A percentile compares a stretch with the other conserved stretches of the same genome.
Evolutionary conservation across 2,329 filamentous ascomycete species (phyloP).

Genomic region (Alternaria incomplexa): DNA sequence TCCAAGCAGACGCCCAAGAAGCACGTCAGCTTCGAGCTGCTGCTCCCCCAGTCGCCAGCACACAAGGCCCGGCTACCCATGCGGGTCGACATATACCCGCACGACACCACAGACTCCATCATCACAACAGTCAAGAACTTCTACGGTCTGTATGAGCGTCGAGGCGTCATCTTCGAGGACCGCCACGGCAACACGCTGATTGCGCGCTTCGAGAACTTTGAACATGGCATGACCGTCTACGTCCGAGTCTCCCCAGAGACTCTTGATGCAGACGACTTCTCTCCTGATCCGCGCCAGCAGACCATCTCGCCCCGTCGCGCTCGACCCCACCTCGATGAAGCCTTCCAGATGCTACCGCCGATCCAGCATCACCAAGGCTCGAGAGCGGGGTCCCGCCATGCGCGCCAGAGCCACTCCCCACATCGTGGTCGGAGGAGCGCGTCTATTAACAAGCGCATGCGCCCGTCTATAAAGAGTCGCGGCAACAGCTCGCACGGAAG

Average conservation of each 20-base stretch:
- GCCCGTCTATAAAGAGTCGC: slow-evolving; percentile 71
- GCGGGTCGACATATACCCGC: slow-evolving; percentile 88
- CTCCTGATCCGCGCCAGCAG: slow-evolving; percentile 55
- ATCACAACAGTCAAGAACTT: slow-evolving; percentile 99
- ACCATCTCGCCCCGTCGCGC: slow-evolving; percentile 59
- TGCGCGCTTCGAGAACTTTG: slow-evolving; percentile 94
- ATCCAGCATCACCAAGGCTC: slow-evolving; percentile 68
- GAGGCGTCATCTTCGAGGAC: slow-evolving; percentile 95
- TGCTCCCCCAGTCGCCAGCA: slow-evolving; percentile 71
- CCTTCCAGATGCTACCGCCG: slow-evolving; percentile 68
- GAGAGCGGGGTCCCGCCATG: slow-evolving; percentile 70
- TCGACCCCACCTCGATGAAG: slow-evolving; percentile 66
- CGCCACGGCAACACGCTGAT: slow-evolving; percentile 88
- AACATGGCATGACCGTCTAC: slow-evolving; percentile 89
- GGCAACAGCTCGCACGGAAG: slow-evolving; percentile 65
- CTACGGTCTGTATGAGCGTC: slow-evolving; percentile 86
- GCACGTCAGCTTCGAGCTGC: slow-evolving; percentile 79
- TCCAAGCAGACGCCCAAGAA: slow-evolving; percentile 57
- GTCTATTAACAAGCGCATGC: slow-evolving; percentile 75
- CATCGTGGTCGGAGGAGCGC: slow-evolving; percentile 76
- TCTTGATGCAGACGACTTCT: slow-evolving; percentile 55
- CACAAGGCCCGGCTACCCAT: slow-evolving; percentile 79
- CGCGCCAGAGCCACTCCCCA: slow-evolving; percentile 80
- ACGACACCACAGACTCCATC: slow-evolving; percentile 97
- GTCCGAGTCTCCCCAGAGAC: slow-evolving; percentile 77